Evolutionary conservation across 345 rosid species (phyloP), one percentile per base, ranked within the genome.

Genomic region (Eucalyptus pumila): DNA sequence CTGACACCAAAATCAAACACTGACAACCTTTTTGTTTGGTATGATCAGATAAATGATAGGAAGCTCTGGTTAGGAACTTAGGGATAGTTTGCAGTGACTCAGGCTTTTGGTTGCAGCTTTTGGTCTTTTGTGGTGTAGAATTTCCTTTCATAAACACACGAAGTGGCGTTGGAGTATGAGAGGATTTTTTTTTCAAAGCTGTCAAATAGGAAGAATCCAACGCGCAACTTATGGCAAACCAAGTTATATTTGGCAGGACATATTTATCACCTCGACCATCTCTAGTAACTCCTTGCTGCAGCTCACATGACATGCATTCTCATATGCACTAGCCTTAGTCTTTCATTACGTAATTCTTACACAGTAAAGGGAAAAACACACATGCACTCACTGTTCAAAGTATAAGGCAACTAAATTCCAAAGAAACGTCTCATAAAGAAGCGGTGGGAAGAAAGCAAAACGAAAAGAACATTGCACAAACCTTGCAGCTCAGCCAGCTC

Each of bases 401-500:
- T 10, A 24, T 34, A 26, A 23, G 30, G 45, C 52, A 72, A 62
- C 76, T 50, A 72, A 72, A 72, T 72, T 72, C 26, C 83, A 16
- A 54, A 90, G 13, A 11, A 76, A 48, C 34, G 44, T 67, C 51
- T 16, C 80, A 24, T 32, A 24, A 47, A 65, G 47, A 45, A n/a
- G 24, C 52, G 37, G 30, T 6, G 54, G 7, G 14, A 34, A 47
- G 27, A 50, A 52, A 30, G 85, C n/a, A 76, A 86, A 32, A 89
- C 34, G 30, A 54, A 88, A 51, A 11, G 26, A 5, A 85, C 54
- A 88, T 3, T 65, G 30, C 47, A 58, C 62, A 86, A 86, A 97
- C 99, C 99, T 96, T 95, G 95, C 90, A 97, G 94, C 93, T 97
- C 96, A 87, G 93, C 95, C 88, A 96, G 96, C 95, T 97, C 99